Evolutionary conservation across 495 filamentous ascomycete species (phyloP).

Genomic region (Talaromyces trachyspermus): DNA sequence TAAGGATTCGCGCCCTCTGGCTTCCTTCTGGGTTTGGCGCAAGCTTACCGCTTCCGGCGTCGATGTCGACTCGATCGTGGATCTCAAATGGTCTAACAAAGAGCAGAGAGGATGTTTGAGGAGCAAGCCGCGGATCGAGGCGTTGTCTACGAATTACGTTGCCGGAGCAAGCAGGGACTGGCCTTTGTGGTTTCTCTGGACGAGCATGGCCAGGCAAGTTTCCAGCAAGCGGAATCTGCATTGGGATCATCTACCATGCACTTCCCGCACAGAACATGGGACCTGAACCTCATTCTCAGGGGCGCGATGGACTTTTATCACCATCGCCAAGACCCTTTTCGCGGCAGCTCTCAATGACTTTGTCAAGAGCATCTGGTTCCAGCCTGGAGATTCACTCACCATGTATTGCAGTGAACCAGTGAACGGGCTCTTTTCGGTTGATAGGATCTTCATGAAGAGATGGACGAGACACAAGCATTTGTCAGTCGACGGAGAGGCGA

Average conservation of each 20-base stretch:
- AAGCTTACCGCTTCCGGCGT: constrained; percentile 28
- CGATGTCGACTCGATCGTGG: constrained; percentile 32
- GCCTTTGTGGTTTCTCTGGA: constrained; percentile 45
- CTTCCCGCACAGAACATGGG: constrained; percentile 39
- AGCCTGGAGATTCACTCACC: constrained; percentile 14
- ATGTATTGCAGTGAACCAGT: constrained; percentile 15
- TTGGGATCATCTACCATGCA: constrained; percentile 31
- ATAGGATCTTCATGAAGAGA: constrained; percentile 27
- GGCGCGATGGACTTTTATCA: constrained; percentile 10
- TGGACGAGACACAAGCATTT: constrained; percentile 20
- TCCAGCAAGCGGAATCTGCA: constrained; percentile 11
- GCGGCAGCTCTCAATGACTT: constrained; percentile 20
- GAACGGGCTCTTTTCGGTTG: constrained; percentile 14
- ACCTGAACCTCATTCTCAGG: constrained; percentile 28
- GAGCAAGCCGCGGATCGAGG: constrained; percentile 15
- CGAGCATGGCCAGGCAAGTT: constrained; percentile 20
- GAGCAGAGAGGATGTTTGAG: constrained; percentile 24
- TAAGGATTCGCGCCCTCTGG: constrained; percentile 9
- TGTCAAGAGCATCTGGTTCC: constrained; percentile 24
- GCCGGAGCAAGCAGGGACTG: constrained; percentile 17
- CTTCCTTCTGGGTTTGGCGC: constrained; percentile 20
- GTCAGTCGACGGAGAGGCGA: not conserved
- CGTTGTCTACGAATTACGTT: constrained; percentile 47
- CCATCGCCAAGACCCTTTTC: constrained; percentile 10
- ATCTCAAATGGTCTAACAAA: constrained; percentile 21